Base-by-base conservation (phyloP, 495 filamentous ascomycete species). In the Talaromyces ruber region DNA sequence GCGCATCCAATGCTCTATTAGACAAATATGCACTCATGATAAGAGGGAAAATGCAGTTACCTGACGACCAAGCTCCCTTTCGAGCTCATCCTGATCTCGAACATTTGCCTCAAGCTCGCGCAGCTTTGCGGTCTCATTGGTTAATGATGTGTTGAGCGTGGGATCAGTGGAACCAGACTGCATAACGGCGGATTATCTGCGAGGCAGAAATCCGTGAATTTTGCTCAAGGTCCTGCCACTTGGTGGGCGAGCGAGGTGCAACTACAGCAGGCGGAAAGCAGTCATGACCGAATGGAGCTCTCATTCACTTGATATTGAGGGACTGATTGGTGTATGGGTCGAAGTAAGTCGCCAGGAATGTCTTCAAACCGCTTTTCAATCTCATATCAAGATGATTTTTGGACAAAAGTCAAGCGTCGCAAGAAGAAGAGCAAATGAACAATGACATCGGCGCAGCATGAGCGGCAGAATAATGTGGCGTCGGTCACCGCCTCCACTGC, bases 81-180 rank as follows among this genome's bases (percentile, higher is more conserved):
- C 89, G 2, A 93, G 79, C 58, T 96, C 91, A 72, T 93, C 88
- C 69, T 96, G 92, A 68, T 94, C 82, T 28, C 90, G 86, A 30
- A 94, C 84, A 62, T 88, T 84, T 34, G 87, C 84, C 12, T 90
- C 86, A 8, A 96, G 80, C 52, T 81, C 80, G 63, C 81, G 76
- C 5, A 94, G 77, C n/a, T 82, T 82, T 30, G 78, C 79, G 14
- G 83, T 82, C 68, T 91, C 89, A 60, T 71, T 63, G 58, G 60
- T 54, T 3, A 30, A 54, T 37, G 24, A 47, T 25, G 55, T 32
- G 18, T 50, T 45, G 2, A 6, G 7, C 24, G 18, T 8, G 16
- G 22, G 21, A 45, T 26, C 37, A 8, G 21, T 25, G 3, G 14
- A 6, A 24, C 45, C 32, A 59, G 57, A 47, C 25, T 59, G 32